Evolutionary conservation across 495 filamentous ascomycete species (phyloP).

Genomic region (Peziza echinospora): DNA sequence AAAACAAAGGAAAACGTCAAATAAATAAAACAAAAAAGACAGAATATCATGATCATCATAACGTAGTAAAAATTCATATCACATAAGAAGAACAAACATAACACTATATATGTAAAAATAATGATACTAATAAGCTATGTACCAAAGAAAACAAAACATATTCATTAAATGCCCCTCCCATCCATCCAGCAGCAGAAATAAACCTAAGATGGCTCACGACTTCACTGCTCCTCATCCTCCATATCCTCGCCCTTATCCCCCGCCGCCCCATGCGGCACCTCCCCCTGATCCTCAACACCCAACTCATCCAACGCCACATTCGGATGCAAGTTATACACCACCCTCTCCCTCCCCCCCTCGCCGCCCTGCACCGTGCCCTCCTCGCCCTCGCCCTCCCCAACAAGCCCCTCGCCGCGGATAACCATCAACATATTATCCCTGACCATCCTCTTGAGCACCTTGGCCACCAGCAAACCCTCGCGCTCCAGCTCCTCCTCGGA

Average conservation of each 20-base stretch:
- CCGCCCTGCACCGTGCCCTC: slow-evolving; percentile 24
- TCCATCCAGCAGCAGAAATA: too few relatives aligned
- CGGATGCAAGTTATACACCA: slow-evolving; percentile 81
- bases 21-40: too few relatives aligned
- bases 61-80: too few relatives aligned
- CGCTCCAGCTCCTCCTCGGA: slow-evolving; percentile 55
- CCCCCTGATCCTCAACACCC: slow-evolving; percentile 2
- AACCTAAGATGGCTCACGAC: too few relatives aligned
- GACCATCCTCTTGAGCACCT: slow-evolving; percentile 88
- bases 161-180: too few relatives aligned
- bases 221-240: slow-evolving; percentile 23
- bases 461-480: slow-evolving; percentile 56
- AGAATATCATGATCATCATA: too few relatives aligned
- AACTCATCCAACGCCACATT: slow-evolving; percentile 45
- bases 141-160: too few relatives aligned
- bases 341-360: slow-evolving; percentile 24
- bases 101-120: too few relatives aligned
- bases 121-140: too few relatives aligned
- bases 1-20: too few relatives aligned
- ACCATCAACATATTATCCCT: slow-evolving; percentile 92
- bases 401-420: slow-evolving; percentile 63
- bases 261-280: slow-evolving; percentile 20
- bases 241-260: slow-evolving; percentile 26
- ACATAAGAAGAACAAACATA: too few relatives aligned
- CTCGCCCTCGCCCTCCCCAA: slow-evolving; percentile 32